Conservation (phyloP, 352 stramenopile species). For the Phytophthora uliginosa region DNA sequence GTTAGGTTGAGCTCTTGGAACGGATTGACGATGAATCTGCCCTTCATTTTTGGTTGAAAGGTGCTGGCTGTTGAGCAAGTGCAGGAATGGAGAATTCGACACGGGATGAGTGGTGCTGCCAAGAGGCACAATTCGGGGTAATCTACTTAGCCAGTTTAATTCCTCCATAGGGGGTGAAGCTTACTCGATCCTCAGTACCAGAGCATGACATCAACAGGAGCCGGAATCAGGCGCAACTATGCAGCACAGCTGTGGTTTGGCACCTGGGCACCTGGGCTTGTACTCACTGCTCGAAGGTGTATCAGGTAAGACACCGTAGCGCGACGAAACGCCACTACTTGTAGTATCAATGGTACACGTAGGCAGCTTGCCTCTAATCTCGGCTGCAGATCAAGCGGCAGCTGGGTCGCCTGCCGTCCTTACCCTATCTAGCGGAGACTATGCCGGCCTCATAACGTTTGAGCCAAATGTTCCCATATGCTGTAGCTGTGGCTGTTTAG, state of each 20-base stretch:
- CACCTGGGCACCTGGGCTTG: background rate
- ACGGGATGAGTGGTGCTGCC: background rate
- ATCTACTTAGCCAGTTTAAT: too few species aligned
- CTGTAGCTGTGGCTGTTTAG: background rate
- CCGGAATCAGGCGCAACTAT: conserved; percentile 1
- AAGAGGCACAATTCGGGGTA: background rate
- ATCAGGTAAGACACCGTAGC: conserved; percentile 21
- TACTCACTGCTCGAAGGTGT: background rate
- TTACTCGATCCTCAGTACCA: background rate
- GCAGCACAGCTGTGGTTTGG: conserved; percentile 1
- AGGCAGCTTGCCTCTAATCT: background rate
- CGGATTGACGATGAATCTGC: conserved; percentile 31
- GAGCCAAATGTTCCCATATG: background rate
- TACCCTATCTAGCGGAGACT: background rate
- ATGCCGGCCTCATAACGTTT: background rate
- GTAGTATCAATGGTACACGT: background rate
- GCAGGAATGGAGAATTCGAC: conserved; percentile 6
- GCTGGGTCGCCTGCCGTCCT: background rate
- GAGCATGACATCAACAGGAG: background rate
- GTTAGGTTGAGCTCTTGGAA: conserved; percentile 32
- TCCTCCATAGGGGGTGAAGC: background rate
- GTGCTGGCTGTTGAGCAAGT: conserved; percentile 9
- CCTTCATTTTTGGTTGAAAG: conserved; percentile 19
- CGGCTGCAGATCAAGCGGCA: background rate
- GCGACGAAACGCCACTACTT: background rate